Evolutionary conservation across 2,329 filamentous ascomycete genomes (phyloP), one percentile per base, ranked within the genome.

Genomic region (Fusarium devonianum): DNA sequence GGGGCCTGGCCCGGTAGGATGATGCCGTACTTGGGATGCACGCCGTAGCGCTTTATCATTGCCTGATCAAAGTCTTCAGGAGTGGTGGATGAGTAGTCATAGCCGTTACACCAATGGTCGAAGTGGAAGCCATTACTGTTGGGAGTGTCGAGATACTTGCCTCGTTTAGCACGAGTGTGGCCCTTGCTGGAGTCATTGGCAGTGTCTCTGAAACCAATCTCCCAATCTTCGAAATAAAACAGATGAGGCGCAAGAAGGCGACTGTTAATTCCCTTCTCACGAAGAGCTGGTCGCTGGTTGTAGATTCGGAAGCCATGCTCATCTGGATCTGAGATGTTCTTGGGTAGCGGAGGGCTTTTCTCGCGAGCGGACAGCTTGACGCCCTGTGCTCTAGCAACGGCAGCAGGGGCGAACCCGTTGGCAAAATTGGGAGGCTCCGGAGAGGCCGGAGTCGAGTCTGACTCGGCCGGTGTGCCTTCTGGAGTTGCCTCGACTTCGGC

Each of bases 181-280:
- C 78, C 78, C 47, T 80, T 78, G 50, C 74, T 74, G 21, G 77
- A 75, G 57, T 82, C 79, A 50, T 85, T 85, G 52, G 76, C 76
- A 4, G 80, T 82, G 60, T 85, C 82, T 16, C 79, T 76, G 65
- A 83, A 85, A 11, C 82, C 82, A 52, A 85, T 85, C 62, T 85
- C 81, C 48, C 77, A 71, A 7, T 78, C 70, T 26, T 79, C 73
- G 46, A 76, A 84, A 40, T 74, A 69, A 53, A 79, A 80, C 1
- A 75, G 56, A 6, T 70, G 71, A 9, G 80, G 80, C 4, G 66
- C 66, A 32, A 82, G 69, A 61, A 84, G 75, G 45, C 84, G 76
- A 18, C 78, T 81, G 59, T 81, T 83, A 62, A 78, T 76, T 18
- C 73, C 52, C 70, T 70, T 72, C 22, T 73, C 72, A 32, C 71